Evolutionary conservation across 2,329 filamentous ascomycete species (phyloP).

Genomic region (Calonectria pseudoreteaudii): DNA sequence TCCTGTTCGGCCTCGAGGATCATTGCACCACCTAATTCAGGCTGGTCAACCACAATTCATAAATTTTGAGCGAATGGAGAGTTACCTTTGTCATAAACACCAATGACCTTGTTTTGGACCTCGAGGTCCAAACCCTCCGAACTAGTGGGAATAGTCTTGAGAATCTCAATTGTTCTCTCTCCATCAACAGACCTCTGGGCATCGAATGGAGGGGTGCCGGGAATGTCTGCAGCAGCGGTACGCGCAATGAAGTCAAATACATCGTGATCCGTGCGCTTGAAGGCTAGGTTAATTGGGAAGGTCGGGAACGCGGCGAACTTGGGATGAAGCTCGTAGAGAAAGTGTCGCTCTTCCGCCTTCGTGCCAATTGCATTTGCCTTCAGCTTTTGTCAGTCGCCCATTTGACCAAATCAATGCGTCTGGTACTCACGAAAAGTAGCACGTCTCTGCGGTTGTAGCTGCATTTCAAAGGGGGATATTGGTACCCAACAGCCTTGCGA

Average conservation of each 20-base stretch:
- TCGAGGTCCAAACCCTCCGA: constrained; percentile 53
- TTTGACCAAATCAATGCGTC: no score
- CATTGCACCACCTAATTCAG: constrained; percentile 50
- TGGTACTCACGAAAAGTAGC: constrained; percentile 42
- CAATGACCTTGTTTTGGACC: constrained; percentile 54
- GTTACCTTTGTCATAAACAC: constrained; percentile 57
- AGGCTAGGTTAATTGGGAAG: constrained; percentile 58
- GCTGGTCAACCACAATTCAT: not conserved
- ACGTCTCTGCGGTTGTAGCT: constrained; percentile 58
- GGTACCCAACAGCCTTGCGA: constrained; percentile 51
- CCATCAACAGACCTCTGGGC: constrained; percentile 56
- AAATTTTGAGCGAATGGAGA: not conserved
- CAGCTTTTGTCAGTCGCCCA: not conserved
- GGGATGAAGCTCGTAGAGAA: constrained; percentile 58
- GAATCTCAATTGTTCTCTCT: constrained; percentile 53
- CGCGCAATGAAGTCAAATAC: constrained; percentile 56
- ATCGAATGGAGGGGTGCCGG: constrained; percentile 55
- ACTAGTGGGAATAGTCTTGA: constrained; percentile 50
- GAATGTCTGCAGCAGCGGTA: constrained; percentile 48
- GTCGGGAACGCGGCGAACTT: constrained; percentile 59
- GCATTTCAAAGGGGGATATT: constrained; percentile 52
- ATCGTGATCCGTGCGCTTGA: constrained; percentile 59
- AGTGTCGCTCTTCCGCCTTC: constrained; percentile 54
- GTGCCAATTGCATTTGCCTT: constrained; percentile 54
- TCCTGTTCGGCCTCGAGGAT: constrained; percentile 55